Evolutionary conservation across 352 stramenopile species (phyloP), one percentile per base, ranked within the genome.

Genomic region (Thalassiosira ordinaria): DNA sequence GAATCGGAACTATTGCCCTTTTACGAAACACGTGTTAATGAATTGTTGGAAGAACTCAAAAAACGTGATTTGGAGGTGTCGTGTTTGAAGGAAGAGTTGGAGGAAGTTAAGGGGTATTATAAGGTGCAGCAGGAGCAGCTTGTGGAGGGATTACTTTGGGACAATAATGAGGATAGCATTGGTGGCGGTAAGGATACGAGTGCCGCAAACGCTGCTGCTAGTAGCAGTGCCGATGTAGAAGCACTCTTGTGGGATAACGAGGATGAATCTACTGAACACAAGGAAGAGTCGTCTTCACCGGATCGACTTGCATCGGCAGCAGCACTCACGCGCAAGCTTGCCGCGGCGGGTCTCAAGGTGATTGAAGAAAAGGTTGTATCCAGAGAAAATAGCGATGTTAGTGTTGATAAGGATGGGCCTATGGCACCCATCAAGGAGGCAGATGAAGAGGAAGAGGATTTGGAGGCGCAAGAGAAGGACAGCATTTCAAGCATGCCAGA

Each of bases 341-440:
- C 47, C 18, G 33, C 33, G 33, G 33, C 33, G 5, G 33, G 33
- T 41, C 33, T 41, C 33, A 56, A 56, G 47, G 47, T 56, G 13
- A 56, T 56, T 56, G 47, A 56, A 56, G 47, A 56, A 27, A 56
- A 56, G 47, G 47, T 56, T 13, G 47, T 56, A 14, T 14, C 47
- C 2, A 56, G 47, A 26, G 47, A 26, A 56, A 56, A 7, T 13
- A 16, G 18, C 47, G 26, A 7, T 56, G 27, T 14, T 27, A 56
- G 47, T 31, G 33, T 11, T 5, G 33, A 41, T 41, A 11, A 5
- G 33, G 33, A 41, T 41, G 33, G 5, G 5, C 33, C 47, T 29
- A 56, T 27, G 47, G 27, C 3, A 1, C n/a, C 47, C 20, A 22
- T 8, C 16, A 26, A 27, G 27, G 47, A 8, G 47, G 47, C 14